Evolutionary conservation across 2,329 filamentous ascomycete species (phyloP), one percentile per base, ranked within the genome.

Genomic region (Leptodontidium sp.): DNA sequence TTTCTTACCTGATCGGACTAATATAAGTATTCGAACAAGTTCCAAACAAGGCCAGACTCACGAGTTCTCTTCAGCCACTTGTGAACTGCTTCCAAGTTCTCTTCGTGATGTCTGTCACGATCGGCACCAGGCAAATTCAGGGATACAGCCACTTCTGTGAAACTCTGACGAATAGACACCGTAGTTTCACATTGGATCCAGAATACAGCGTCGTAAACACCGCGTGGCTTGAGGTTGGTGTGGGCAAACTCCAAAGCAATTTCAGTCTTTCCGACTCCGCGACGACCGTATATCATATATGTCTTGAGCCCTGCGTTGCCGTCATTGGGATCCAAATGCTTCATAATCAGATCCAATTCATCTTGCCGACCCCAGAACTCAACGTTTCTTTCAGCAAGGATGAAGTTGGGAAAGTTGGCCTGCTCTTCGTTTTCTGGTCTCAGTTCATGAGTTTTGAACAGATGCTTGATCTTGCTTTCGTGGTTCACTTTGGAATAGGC

Each of bases 171-270:
- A 8, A 77, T 61, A 11, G 72, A 68, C 4, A 72, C 63, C 11
- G 66, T 69, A 1, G 70, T 77, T 61, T 77, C 75, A 15, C 71
- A 72, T 50, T 74, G 62, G 21, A 77, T 67, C 75, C 75, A 77
- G 47, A 76, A 76, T 49, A 76, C 71, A 17, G 75, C 75, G 32
- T 77, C 71, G 57, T 72, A 76, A 43, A 47, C 14, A n/a, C 45
- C 45, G 15, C 15, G 45, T 3, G 45, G 45, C 4, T 21, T 3
- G n/a, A 47, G 45, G 8, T n/a, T 47, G 1, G 1, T 14, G n/a
- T 72, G 35, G 9, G 74, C 74, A 65, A 70, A 75, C 64, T 75
- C 43, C 14, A 73, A 47, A 1, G 74, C 74, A 57, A 75, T 67
- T 26, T 71, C 62, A 3, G 72, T 73, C 64, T 76, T 75, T 6